phyloP scores from a whole-genome alignment of 2,329 filamentous ascomycete species.

The Allantophomopsis lycopodina region DNA sequence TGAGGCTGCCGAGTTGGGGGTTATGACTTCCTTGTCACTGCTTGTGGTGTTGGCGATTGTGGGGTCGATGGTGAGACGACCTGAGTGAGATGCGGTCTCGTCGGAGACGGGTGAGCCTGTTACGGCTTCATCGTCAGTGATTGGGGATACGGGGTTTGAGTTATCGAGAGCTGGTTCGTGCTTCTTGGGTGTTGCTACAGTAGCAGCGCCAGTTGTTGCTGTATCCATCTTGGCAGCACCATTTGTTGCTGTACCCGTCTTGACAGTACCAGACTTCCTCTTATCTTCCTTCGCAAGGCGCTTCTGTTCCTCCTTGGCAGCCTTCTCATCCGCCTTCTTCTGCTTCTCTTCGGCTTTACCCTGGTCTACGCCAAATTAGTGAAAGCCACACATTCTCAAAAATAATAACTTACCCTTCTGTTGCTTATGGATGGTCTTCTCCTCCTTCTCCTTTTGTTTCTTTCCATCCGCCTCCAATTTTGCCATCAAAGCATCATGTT shows the following conservation, averaged over 20 bases:
- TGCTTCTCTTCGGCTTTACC: conserved; percentile 25
- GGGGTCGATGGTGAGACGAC: too few relatives aligned
- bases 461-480: conserved; percentile 43
- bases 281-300: conserved; percentile 35
- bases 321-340: conserved; percentile 33
- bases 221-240: not conserved
- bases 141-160: not conserved
- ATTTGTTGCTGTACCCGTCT: not conserved
- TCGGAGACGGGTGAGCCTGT: not conserved
- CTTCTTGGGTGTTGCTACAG: conserved; percentile 1
- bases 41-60: too few relatives aligned
- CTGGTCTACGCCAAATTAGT: conserved; percentile 17
- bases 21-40: conserved; percentile 8
- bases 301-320: conserved; percentile 38
- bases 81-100: conserved; percentile 8
- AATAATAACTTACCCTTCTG: conserved; percentile 38
- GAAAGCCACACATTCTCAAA: not conserved
- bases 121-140: conserved; percentile 1
- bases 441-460: conserved; percentile 39
- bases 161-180: conserved; percentile 1
- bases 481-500: conserved; percentile 49
- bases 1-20: conserved; percentile 8
- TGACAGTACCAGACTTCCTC: conserved; percentile 28
- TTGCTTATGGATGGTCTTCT: conserved; percentile 37
- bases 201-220: conserved; percentile 2